Percentiles rank a stretch among this genome's conserved stretches.
These are phyloP conservation scores for Saposhnikovia divaricata DNA, from an alignment of 129 eudicot genomes.

Conservation along the genomic window DNA sequence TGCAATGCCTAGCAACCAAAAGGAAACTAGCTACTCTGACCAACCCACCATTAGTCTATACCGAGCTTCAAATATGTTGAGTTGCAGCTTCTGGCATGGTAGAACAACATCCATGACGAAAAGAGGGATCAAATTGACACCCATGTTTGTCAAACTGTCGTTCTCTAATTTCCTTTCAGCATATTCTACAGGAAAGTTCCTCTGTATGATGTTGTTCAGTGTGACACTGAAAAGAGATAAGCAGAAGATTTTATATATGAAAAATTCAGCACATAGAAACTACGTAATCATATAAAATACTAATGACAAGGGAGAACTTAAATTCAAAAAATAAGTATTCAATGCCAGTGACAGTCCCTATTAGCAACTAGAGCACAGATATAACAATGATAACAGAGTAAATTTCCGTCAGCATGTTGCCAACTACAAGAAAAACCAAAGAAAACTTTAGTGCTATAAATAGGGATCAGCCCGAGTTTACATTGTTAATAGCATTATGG, in stretches of 20 bases:
- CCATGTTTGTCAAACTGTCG: slow-evolving; percentile 64
- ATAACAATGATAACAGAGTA: neutral
- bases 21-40: neutral
- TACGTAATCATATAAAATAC: neutral
- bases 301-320: neutral
- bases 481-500: neutral
- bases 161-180: slow-evolving; percentile 81
- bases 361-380: neutral
- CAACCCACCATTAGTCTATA: slow-evolving; percentile 89
- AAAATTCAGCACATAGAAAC: neutral
- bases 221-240: slow-evolving; percentile 55
- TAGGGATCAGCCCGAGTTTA: neutral
- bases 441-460: neutral
- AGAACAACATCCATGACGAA: slow-evolving; percentile 91
- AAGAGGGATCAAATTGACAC: slow-evolving; percentile 82
- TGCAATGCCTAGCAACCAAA: neutral
- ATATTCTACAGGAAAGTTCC: slow-evolving; percentile 74
- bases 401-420: neutral
- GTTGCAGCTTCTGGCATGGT: slow-evolving; percentile 82
- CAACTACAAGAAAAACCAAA: neutral
- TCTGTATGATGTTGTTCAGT: slow-evolving; percentile 81
- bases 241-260: neutral
- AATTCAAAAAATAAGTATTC: neutral
- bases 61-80: slow-evolving; percentile 94
- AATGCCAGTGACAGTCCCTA: neutral